Evolutionary conservation across 176 grass and related monocot species (phyloP).

Genomic region (Lolium perenne): DNA sequence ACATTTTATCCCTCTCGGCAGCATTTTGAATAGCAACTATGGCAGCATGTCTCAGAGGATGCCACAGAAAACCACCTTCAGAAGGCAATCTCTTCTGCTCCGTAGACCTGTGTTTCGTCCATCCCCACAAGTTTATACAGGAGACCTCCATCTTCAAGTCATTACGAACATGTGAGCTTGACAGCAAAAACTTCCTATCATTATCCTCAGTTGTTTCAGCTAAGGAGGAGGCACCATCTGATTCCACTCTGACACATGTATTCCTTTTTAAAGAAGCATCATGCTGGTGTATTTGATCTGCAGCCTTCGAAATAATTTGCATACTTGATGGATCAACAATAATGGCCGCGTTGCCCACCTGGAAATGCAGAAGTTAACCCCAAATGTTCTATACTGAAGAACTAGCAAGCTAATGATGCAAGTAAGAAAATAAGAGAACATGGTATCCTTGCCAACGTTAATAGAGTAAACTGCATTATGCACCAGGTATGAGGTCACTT

Average conservation of each 20-base stretch:
- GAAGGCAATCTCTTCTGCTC: slow-evolving; percentile 32
- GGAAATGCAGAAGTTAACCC: slow-evolving; percentile 19
- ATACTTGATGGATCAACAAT: slow-evolving; percentile 76
- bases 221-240: slow-evolving; percentile 14
- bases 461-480: background rate
- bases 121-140: slow-evolving; percentile 80
- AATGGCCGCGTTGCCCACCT: slow-evolving; percentile 74
- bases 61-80: slow-evolving; percentile 58
- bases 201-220: background rate
- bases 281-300: slow-evolving; percentile 51
- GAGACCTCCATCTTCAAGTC: slow-evolving; percentile 48
- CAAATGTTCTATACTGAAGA: slow-evolving; percentile 11
- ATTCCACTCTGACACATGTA: slow-evolving; percentile 27
- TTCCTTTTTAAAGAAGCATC: slow-evolving; percentile 31
- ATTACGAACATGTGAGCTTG: slow-evolving; percentile 31
- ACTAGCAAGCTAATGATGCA: background rate
- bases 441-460: background rate
- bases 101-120: slow-evolving; percentile 43
- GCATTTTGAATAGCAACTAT: slow-evolving; percentile 90
- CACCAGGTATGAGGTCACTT: background rate
- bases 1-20: slow-evolving; percentile 57
- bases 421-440: background rate
- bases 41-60: slow-evolving; percentile 83
- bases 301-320: slow-evolving; percentile 70
- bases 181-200: background rate